Base-by-base conservation (phyloP, 495 filamentous ascomycete species). In the Apiosordaria backusii region DNA sequence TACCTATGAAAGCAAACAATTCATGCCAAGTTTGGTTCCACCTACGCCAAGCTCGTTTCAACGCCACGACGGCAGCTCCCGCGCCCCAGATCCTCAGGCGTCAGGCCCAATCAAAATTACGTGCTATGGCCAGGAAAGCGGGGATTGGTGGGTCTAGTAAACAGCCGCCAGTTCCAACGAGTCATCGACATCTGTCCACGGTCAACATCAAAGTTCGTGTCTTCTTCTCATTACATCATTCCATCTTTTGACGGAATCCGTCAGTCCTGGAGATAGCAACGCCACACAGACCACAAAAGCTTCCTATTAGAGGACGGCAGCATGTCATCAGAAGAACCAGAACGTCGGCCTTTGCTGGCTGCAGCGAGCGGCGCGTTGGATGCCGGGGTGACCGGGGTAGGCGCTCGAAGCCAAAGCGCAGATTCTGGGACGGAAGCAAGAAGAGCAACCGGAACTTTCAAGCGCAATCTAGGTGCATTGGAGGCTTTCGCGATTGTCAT, bases 401-500 rank as follows among this genome's bases (percentile, higher is more conserved):
- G 10, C 35, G 16, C 35, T 7, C 35, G 35, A 15, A n/a, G n/a
- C n/a, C 29, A 35, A 35, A 2, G 35, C 35, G 16, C 35, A 45
- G 35, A 1, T 45, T 45, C 35, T 10, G 35, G 35, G 9, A 15
- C 5, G 35, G 35, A 45, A 45, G 35, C 2, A 45, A 45, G 35
- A 45, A 15, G 35, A 45, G 35, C 13, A 45, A 45, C 26, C 5
- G 75, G 71, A 67, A 79, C 79, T 0, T 84, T 85, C 65, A 75
- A 71, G n/a, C 79, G 76, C 45, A 82, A 76, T 52, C 78, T 85
- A 16, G 79, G 80, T 27, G 73, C 83, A 6, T 62, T 81, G 22
- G 83, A 86, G 59, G 84, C 81, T 35, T 86, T 84, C 66, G 84
- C 79, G 16, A 80, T 86, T 40, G 74, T 85, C 50, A 80, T 86